Evolutionary conservation across 306 rosid species (phyloP).

Genomic region (barrel medic (Medicago truncatula)): DNA sequence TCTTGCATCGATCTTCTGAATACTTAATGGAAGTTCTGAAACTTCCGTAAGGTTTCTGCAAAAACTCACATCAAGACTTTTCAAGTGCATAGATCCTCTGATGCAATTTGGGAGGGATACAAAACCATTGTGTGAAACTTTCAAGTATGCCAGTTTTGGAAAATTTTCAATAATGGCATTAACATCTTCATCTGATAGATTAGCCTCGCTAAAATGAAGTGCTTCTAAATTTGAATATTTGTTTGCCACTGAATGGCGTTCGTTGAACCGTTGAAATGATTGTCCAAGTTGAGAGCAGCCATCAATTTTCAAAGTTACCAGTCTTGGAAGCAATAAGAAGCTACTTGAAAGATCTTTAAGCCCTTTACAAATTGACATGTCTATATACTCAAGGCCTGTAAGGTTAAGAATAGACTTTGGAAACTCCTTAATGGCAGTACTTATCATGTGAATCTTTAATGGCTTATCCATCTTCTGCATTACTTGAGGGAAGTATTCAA

Average conservation of each 20-base stretch:
- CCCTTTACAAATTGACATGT: background rate
- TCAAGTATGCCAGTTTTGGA: background rate
- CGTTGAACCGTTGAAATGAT: background rate
- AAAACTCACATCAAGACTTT: background rate
- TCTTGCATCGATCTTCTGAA: background rate
- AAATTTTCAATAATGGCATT: background rate
- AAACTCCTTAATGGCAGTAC: background rate
- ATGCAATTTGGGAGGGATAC: background rate
- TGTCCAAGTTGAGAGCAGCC: background rate
- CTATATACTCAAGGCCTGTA: background rate
- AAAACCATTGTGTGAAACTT: background rate
- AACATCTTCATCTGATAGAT: background rate
- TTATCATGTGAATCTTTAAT: background rate
- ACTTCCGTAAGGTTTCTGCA: background rate
- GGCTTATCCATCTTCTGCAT: background rate
- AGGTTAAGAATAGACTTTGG: background rate
- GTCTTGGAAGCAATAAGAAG: background rate
- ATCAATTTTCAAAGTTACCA: background rate
- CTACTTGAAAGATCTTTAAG: background rate
- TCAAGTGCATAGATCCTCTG: background rate
- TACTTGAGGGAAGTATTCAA: slow-evolving; percentile 30
- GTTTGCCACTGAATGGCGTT: background rate
- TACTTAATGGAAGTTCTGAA: background rate
- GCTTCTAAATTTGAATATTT: background rate
- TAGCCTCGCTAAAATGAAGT: background rate